A percentile compares a stretch with the other conserved stretches of the same genome.
Conservation (phyloP, 1,139 yeast species). For the Scheffersomyces titani region DNA sequence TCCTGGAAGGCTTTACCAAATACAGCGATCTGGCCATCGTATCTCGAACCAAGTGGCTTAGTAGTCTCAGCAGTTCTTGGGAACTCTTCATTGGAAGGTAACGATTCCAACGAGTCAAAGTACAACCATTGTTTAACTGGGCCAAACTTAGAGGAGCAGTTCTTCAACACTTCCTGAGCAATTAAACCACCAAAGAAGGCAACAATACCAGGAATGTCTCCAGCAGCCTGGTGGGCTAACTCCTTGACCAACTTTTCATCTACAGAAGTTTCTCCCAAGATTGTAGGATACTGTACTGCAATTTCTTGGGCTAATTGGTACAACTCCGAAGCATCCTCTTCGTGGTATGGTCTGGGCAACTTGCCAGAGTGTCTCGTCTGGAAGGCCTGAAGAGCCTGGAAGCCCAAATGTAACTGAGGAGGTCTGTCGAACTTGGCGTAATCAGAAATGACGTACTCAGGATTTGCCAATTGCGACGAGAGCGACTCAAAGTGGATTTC, state of each 20-base stretch:
- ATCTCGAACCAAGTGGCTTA: conserved; percentile 76
- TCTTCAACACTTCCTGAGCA: conserved; percentile 96
- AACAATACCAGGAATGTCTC: conserved; percentile 87
- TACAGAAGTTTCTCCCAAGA: conserved; percentile 54
- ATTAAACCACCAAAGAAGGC: conserved; percentile 94
- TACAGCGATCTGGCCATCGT: conserved; percentile 92
- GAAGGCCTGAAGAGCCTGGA: conserved; percentile 85
- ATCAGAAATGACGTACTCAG: conserved; percentile 81
- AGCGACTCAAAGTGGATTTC: conserved; percentile 64
- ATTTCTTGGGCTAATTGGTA: conserved; percentile 61
- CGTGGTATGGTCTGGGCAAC: conserved; percentile 77
- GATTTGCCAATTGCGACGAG: conserved; percentile 63
- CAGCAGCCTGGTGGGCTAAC: conserved; percentile 81
- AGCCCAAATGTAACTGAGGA: conserved; percentile 84
- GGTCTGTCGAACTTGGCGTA: conserved; percentile 95
- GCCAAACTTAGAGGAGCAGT: conserved; percentile 89
- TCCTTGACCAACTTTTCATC: conserved; percentile 70
- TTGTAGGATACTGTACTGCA: conserved; percentile 57
- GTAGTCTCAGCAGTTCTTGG: conserved; percentile 72
- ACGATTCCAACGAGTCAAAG: conserved; percentile 90
- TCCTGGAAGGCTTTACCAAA: conserved; percentile 82
- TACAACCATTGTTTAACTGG: conserved; percentile 91
- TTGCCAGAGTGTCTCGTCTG: conserved; percentile 58
- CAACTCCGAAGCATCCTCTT: conserved; percentile 72
- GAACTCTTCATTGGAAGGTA: conserved; percentile 61